These are phyloP conservation scores for Fagopyrum tataricum DNA, from an alignment of 148 eudicot species.

Conservation along the genomic window DNA sequence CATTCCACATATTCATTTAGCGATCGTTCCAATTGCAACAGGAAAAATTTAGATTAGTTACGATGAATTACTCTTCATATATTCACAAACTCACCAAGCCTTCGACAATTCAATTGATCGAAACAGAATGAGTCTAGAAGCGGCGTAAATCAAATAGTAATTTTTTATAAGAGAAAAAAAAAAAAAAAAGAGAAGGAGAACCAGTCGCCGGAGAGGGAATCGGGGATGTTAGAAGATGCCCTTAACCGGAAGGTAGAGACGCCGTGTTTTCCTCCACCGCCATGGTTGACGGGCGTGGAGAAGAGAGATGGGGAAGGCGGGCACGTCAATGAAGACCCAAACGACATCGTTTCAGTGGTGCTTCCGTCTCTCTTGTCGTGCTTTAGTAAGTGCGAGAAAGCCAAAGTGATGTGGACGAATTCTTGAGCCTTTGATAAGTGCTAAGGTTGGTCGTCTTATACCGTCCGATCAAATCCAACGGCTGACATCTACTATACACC, in stretches of 20 bases:
- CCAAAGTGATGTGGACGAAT: not conserved
- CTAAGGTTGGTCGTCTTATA: too few relatives aligned
- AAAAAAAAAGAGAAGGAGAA: conserved; percentile 15
- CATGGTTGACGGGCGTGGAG: conserved; percentile 16
- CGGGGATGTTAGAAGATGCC: conserved; percentile 77
- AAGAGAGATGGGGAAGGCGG: conserved; percentile 19
- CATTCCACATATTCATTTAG: not conserved
- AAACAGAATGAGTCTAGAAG: not conserved
- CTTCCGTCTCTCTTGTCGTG: not conserved
- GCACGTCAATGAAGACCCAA: conserved; percentile 25
- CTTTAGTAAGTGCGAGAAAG: not conserved
- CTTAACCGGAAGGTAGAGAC: conserved; percentile 27
- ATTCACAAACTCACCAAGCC: not conserved
- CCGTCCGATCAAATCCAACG: not conserved
- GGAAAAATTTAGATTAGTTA: not conserved
- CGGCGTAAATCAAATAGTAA: not conserved
- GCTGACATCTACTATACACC: not conserved
- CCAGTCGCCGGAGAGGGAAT: conserved; percentile 80
- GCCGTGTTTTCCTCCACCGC: conserved; percentile 11
- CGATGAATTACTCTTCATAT: not conserved
- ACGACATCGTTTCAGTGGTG: conserved; percentile 35
- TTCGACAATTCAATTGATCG: not conserved
- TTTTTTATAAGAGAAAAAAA: too few relatives aligned
- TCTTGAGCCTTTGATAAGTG: not conserved
- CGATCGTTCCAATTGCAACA: not conserved